These are phyloP conservation scores for Xylaria sp. DNA, from an alignment of 2,329 filamentous ascomycete genomes.

Conservation along the genomic window DNA sequence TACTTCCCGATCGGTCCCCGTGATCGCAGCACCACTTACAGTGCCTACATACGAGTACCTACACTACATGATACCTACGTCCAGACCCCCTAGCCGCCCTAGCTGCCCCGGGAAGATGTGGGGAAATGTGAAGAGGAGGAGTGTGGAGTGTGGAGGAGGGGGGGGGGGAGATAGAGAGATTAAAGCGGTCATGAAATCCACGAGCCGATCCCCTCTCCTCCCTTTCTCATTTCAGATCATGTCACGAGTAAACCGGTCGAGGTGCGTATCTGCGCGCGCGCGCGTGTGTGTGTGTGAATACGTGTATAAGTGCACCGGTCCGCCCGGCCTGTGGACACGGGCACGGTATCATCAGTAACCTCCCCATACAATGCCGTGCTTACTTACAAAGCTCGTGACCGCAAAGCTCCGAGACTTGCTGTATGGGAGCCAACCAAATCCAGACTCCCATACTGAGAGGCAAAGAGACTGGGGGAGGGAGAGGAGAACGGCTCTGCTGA, in stretches of 20 bases:
- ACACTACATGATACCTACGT: neutral
- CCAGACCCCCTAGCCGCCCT: neutral
- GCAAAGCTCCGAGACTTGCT: slow-evolving; percentile 10
- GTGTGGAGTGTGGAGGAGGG: too few species aligned
- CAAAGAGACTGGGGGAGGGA: too few species aligned
- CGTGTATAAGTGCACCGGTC: slow-evolving; percentile 2
- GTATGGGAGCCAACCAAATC: slow-evolving; percentile 7
- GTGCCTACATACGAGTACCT: neutral
- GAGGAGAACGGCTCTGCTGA: slow-evolving; percentile 1
- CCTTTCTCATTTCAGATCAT: neutral
- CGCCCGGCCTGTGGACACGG: slow-evolving; percentile 10
- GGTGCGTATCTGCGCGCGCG: neutral
- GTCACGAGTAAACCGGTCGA: neutral
- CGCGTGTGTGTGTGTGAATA: slow-evolving; percentile 5
- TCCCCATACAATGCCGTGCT: neutral
- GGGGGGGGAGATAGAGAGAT: too few species aligned
- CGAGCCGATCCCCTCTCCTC: neutral
- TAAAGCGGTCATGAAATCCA: neutral
- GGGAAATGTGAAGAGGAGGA: neutral
- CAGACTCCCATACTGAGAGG: too few species aligned
- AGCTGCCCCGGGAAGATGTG: neutral
- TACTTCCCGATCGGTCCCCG: neutral
- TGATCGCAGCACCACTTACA: neutral
- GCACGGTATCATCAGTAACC: slow-evolving; percentile 3
- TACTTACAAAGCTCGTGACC: slow-evolving; percentile 10